Evolutionary conservation across 371 early-diverging fungal genomes (phyloP).

Genomic region (Rhizomucor miehei): DNA sequence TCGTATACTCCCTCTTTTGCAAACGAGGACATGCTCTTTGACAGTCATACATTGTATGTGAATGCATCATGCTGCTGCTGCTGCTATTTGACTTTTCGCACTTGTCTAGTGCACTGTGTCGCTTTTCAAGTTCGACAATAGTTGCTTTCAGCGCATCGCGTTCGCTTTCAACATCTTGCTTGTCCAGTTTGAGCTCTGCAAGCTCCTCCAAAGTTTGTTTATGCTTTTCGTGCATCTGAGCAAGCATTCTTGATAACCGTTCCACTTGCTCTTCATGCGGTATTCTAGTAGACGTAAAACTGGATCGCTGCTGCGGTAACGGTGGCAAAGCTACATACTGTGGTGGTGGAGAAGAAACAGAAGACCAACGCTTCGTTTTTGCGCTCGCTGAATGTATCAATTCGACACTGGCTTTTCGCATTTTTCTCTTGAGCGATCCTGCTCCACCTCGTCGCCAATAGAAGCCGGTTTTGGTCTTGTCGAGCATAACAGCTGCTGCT

Average conservation of each 20-base stretch:
- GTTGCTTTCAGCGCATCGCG: conserved; percentile 42
- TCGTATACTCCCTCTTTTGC: neutral
- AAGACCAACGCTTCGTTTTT: conserved; percentile 30
- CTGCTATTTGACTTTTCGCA: neutral
- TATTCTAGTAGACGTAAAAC: conserved; percentile 14
- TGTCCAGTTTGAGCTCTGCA: conserved; percentile 29
- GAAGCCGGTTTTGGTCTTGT: conserved; percentile 38
- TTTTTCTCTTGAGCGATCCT: neutral
- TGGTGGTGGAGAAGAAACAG: neutral
- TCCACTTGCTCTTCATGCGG: conserved; percentile 9
- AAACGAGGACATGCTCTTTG: neutral
- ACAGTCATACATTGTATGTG: neutral
- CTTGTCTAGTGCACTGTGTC: conserved; percentile 8
- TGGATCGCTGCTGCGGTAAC: neutral
- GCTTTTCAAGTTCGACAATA: conserved; percentile 30
- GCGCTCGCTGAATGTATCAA: neutral
- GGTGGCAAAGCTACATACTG: neutral
- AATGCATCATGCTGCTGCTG: conserved; percentile 1
- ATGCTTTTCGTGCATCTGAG: conserved; percentile 10
- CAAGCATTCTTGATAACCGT: conserved; percentile 7
- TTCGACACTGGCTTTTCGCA: neutral
- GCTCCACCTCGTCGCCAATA: conserved; percentile 22
- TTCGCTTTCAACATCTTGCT: conserved; percentile 35
- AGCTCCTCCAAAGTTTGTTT: conserved; percentile 21
- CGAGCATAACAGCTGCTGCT: conserved; percentile 1